Evolutionary conservation across 2,329 filamentous ascomycete species (phyloP).

Genomic region (Cladosporium sp.): DNA sequence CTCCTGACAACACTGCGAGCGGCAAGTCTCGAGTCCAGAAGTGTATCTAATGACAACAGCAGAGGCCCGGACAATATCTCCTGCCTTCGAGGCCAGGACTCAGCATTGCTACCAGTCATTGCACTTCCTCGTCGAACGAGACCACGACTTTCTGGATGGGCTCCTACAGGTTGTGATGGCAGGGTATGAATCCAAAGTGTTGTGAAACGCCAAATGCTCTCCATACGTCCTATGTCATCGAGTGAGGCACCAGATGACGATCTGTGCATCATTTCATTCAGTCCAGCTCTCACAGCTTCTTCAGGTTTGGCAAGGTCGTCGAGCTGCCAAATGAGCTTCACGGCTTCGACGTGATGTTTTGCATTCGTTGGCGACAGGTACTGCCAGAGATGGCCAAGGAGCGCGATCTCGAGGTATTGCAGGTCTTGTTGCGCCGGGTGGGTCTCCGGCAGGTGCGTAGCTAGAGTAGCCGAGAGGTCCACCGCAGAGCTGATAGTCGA

Average conservation of each 20-base stretch:
- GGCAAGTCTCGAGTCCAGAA: slow-evolving; percentile 69
- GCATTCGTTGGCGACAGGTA: slow-evolving; percentile 78
- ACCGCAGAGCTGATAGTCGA: slow-evolving; percentile 1
- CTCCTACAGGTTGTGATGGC: slow-evolving; percentile 23
- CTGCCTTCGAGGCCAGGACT: slow-evolving; percentile 39
- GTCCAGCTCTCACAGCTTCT: slow-evolving; percentile 17
- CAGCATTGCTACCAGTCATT: slow-evolving; percentile 42
- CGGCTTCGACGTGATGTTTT: slow-evolving; percentile 92
- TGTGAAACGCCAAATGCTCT: slow-evolving; percentile 40
- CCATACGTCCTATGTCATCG: not conserved
- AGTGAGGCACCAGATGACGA: not conserved
- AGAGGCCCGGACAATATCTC: slow-evolving; percentile 75
- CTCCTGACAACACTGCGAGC: slow-evolving; percentile 71
- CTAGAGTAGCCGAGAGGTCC: not conserved
- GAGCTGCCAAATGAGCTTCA: slow-evolving; percentile 79
- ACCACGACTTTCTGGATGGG: slow-evolving; percentile 16
- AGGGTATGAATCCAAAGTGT: slow-evolving; percentile 77
- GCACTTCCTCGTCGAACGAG: slow-evolving; percentile 10
- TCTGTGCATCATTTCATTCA: slow-evolving; percentile 11
- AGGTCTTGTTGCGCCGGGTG: not conserved
- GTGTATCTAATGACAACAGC: slow-evolving; percentile 73
- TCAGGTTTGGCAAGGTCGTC: slow-evolving; percentile 45
- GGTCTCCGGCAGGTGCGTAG: not conserved
- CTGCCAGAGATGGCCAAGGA: slow-evolving; percentile 17
- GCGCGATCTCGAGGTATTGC: not conserved